Conservation (phyloP, 768 basidiomycete species). For the Holtermanniella nyarrowii region DNA sequence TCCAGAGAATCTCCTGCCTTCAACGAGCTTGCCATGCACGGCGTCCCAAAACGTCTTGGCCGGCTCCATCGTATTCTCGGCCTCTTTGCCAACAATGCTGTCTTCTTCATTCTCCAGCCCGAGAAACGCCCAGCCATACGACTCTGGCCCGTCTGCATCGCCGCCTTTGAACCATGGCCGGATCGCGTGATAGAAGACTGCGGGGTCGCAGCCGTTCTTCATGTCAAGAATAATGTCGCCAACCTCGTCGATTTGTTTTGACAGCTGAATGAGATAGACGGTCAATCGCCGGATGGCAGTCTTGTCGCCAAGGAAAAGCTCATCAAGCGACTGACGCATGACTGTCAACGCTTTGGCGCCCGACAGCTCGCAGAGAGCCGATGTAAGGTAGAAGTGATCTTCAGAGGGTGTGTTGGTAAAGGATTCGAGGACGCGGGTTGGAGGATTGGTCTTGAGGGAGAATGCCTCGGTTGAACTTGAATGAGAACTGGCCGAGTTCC, state of each 20-base stretch:
- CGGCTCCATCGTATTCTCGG: constrained; percentile 13
- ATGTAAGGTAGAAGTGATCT: constrained; percentile 75
- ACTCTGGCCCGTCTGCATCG: constrained; percentile 45
- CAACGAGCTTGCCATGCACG: constrained; percentile 1
- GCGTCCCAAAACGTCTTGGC: constrained; percentile 1
- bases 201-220: constrained; percentile 60
- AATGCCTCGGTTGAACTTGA: constrained; percentile 17
- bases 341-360: constrained; percentile 75
- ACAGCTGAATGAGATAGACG: constrained; percentile 56
- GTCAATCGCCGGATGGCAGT: constrained; percentile 59
- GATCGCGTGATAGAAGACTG: constrained; percentile 73
- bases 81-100: constrained; percentile 38
- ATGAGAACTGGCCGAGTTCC: constrained; percentile 48
- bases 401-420: constrained; percentile 77
- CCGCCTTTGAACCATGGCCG: constrained; percentile 91
- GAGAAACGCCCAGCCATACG: constrained; percentile 54
- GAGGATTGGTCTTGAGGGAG: constrained; percentile 48
- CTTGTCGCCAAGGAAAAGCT: constrained; percentile 67
- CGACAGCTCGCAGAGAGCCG: constrained; percentile 72
- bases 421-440: constrained; percentile 33
- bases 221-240: constrained; percentile 54
- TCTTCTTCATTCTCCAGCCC: constrained; percentile 51
- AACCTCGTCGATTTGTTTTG: constrained; percentile 56
- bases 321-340: constrained; percentile 78
- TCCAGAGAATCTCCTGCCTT: constrained; percentile 52